Conservation (phyloP, 2,329 filamentous ascomycete species). For the Arthrobotrys megalospora region DNA sequence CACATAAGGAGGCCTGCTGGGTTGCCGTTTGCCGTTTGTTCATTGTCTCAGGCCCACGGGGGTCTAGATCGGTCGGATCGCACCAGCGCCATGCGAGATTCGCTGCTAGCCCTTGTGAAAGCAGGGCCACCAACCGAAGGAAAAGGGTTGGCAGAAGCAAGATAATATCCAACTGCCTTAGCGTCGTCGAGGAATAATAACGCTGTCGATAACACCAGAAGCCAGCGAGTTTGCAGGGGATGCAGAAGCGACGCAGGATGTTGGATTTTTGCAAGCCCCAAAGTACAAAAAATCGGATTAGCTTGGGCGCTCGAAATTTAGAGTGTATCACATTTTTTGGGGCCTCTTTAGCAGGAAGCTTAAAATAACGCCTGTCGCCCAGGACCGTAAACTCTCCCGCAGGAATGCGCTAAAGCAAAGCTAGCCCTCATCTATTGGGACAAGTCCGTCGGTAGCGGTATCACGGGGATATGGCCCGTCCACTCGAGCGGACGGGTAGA, state of each 20-base stretch:
- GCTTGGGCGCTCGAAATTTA: not conserved
- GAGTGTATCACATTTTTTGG: conserved; percentile 38
- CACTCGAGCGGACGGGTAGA: conserved; percentile 24
- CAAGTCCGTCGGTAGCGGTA: conserved; percentile 9
- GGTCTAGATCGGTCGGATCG: conserved; percentile 48
- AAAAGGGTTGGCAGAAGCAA: conserved; percentile 10
- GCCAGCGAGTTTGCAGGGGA: conserved; percentile 9
- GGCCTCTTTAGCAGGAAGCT: not conserved
- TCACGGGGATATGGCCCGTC: not conserved
- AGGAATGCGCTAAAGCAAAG: conserved; percentile 39
- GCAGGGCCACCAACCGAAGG: conserved; percentile 14
- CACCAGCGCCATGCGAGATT: conserved; percentile 40
- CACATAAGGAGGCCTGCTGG: conserved; percentile 1
- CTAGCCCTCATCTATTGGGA: conserved; percentile 22
- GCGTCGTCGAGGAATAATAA: not conserved
- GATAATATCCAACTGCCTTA: not conserved
- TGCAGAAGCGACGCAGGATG: not conserved
- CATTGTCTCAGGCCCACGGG: conserved; percentile 22
- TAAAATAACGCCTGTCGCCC: conserved; percentile 30
- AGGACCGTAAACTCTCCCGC: conserved; percentile 19
- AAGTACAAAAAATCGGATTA: not conserved
- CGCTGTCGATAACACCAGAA: not conserved
- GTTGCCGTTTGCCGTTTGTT: conserved; percentile 23
- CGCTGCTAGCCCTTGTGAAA: conserved; percentile 21
- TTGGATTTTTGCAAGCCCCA: conserved; percentile 22